Base-by-base conservation (phyloP, 2,329 filamentous ascomycete species). In the Chaetomium sp. region DNA sequence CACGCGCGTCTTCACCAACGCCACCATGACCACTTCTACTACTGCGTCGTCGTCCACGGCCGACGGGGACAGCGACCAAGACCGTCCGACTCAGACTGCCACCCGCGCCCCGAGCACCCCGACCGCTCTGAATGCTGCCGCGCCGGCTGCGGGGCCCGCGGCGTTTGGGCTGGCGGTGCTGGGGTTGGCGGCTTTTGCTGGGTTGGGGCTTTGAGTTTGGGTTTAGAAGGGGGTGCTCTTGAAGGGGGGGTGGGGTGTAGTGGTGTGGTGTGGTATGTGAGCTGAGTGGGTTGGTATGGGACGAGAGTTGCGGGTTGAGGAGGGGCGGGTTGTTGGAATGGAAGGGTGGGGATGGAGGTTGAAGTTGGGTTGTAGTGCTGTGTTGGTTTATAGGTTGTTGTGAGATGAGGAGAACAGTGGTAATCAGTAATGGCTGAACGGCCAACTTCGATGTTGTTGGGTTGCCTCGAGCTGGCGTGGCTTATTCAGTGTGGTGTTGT, bases 101-200 rank as follows among this genome's bases (percentile, higher is more conserved):
- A 42, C 23, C 33, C 19, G 25, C 23, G 6, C 59, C 1, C 31
- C 47, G 27, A 60, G 53, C 53, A 66, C 57, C 13, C 64, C 65
- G 4, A 61, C 65, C 3, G 61, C 65, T n/a, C 42, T 57, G 23
- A 66, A 64, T 7, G 62, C 12, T 10, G 64, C 64, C 10, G 27
- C 25, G 16, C 21, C 12, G 49, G 49, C 27, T 6, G 57, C 19
- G 10, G 29, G 19, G 9, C 21, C 13, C 42, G 60, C 21, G 55
- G 59, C 50, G 64, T 57, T 65, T 33, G 64, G 64, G 16, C 21
- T 65, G 50, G 64, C 54, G 10, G 56, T 65, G 27, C 2, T 61
- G 29, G 61, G 53, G 29, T 35, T 59, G 10, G 61, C 38, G 12
- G 49, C 31, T n/a, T 23, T 62, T 27, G 57, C 51, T 25, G 65